Conservation (phyloP, 2,329 filamentous ascomycete species). For the Phyllosticta paracitricarpa region DNA sequence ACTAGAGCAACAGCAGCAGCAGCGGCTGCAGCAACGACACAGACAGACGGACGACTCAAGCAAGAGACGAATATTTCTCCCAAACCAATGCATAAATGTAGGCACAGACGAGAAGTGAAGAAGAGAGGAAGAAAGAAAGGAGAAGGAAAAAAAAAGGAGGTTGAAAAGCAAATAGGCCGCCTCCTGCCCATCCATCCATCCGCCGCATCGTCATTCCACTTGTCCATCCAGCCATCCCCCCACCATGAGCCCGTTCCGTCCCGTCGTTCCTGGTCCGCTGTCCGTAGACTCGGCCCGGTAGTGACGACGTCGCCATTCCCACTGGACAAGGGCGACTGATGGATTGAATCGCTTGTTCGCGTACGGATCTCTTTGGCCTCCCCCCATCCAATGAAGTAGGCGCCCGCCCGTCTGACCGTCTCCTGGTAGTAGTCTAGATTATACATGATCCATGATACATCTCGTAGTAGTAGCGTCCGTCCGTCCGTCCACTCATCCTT, state of each 20-base stretch:
- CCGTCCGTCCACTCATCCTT: neutral
- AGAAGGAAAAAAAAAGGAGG: neutral
- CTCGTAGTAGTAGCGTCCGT: neutral
- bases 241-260: neutral
- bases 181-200: neutral
- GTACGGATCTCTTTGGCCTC: neutral
- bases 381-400: neutral
- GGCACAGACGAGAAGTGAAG: neutral
- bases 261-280: too few species aligned
- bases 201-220: neutral
- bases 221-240: neutral
- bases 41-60: neutral
- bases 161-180: neutral
- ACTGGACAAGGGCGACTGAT: neutral
- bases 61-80: neutral
- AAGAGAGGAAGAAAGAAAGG: neutral
- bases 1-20: neutral
- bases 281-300: too few species aligned
- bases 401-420: neutral
- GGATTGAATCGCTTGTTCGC: neutral
- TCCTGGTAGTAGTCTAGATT: neutral
- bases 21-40: neutral
- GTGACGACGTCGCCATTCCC: too few species aligned
- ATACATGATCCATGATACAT: neutral
- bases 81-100: neutral